Evolutionary conservation across 176 grass and related monocot species (phyloP).

Genomic region (Thalia dealbata): DNA sequence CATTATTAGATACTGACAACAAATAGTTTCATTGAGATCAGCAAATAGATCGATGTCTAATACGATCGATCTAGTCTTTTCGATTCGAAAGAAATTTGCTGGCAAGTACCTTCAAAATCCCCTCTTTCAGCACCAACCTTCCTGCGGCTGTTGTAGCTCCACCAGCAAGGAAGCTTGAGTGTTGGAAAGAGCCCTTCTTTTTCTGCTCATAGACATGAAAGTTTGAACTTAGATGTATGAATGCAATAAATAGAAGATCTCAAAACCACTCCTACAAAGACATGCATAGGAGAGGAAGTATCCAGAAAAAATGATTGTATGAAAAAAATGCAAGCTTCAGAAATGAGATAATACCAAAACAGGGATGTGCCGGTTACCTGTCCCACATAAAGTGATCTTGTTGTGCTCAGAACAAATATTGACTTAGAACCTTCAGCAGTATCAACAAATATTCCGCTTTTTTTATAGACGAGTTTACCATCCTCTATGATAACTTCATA

Average conservation of each 20-base stretch:
- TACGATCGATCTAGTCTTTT: neutral
- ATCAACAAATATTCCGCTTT: conserved; percentile 39
- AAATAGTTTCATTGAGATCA: neutral
- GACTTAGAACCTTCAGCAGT: conserved; percentile 73
- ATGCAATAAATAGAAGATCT: neutral
- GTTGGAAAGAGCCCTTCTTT: conserved; percentile 76
- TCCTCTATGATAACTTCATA: conserved; percentile 64
- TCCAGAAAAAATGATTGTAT: neutral
- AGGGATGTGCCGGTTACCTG: conserved; percentile 44
- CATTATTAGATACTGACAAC: no score
- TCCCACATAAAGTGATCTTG: conserved; percentile 62
- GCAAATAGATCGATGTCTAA: neutral
- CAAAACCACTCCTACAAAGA: neutral
- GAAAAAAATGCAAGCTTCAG: neutral
- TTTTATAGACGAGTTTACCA: conserved; percentile 55
- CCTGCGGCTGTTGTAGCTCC: conserved; percentile 79
- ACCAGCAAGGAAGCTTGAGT: conserved; percentile 17
- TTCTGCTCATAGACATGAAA: conserved; percentile 41
- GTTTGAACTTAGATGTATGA: neutral
- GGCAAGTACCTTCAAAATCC: conserved; percentile 46
- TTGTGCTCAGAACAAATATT: conserved; percentile 28
- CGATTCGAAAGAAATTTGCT: neutral
- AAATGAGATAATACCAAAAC: neutral
- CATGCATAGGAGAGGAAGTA: neutral
- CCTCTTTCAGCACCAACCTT: conserved; percentile 74